A percentile compares a stretch with the other conserved stretches of the same genome.
Evolutionary conservation across 2,329 filamentous ascomycete species (phyloP).

Genomic region (Fusarium sacchari): DNA sequence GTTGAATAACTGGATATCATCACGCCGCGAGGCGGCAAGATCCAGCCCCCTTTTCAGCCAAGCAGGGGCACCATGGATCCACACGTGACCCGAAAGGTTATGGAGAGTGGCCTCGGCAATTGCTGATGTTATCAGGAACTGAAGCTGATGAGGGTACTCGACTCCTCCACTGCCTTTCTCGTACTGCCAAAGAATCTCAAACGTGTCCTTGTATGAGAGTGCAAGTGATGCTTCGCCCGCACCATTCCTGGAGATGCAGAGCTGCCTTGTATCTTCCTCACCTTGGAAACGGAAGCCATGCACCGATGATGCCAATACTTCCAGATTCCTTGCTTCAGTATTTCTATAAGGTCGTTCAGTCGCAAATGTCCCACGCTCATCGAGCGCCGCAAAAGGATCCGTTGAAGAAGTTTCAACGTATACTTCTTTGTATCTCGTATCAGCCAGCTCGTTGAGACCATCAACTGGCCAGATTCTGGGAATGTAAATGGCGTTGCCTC

Average conservation of each 20-base stretch:
- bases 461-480: not conserved
- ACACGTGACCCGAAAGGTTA: not conserved
- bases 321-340: not conserved
- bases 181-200: not conserved
- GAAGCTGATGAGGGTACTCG: not conserved
- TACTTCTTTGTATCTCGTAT: not conserved
- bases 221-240: not conserved
- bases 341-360: not conserved
- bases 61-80: not conserved
- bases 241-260: not conserved
- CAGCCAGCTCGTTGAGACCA: not conserved
- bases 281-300: not conserved
- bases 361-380: not conserved
- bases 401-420: not conserved
- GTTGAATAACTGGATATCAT: not conserved
- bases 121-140: not conserved
- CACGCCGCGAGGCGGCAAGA: not conserved
- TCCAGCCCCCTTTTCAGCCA: not conserved
- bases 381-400: not conserved
- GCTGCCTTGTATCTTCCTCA: not conserved
- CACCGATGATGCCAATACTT: not conserved
- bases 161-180: not conserved
- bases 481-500: not conserved
- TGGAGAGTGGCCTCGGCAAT: not conserved
- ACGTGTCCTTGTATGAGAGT: not conserved